phyloP scores from a whole-genome alignment of 768 basidiomycete species.

The Boletus bicolor region DNA sequence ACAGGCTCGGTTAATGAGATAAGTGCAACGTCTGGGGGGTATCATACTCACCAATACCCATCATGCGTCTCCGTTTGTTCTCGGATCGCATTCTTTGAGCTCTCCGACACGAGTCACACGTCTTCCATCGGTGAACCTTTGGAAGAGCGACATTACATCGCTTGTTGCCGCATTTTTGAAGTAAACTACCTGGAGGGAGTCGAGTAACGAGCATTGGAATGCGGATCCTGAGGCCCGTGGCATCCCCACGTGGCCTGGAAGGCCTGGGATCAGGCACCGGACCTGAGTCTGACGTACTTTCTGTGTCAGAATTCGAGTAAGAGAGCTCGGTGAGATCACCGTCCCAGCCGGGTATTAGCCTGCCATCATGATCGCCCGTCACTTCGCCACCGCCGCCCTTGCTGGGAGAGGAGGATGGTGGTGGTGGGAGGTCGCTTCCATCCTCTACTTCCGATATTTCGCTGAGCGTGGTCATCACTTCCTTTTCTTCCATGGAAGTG shows the following conservation, averaged over 20 bases:
- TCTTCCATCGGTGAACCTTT: constrained; percentile 38
- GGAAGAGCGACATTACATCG: constrained; percentile 36
- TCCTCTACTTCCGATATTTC: constrained; percentile 2
- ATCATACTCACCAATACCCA: constrained; percentile 9
- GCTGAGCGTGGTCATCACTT: neutral
- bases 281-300: neutral
- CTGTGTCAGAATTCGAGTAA: constrained; percentile 11
- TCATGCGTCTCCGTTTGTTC: neutral
- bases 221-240: constrained; percentile 15
- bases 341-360: constrained; percentile 17
- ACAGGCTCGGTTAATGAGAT: constrained; percentile 10
- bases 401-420: neutral
- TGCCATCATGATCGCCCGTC: neutral
- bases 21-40: neutral
- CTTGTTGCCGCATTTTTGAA: constrained; percentile 33
- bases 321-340: constrained; percentile 25
- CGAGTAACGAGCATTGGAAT: constrained; percentile 21
- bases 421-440: neutral
- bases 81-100: constrained; percentile 30
- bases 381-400: neutral
- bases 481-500: neutral
- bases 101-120: constrained; percentile 41
- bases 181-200: constrained; percentile 5
- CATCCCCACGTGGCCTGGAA: neutral
- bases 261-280: neutral